A percentile compares a stretch with the other conserved stretches of the same genome.
Evolutionary conservation across 192 early-diverging fungal genomes (phyloP).

Genomic region (Paraglomus brasilianum): DNA sequence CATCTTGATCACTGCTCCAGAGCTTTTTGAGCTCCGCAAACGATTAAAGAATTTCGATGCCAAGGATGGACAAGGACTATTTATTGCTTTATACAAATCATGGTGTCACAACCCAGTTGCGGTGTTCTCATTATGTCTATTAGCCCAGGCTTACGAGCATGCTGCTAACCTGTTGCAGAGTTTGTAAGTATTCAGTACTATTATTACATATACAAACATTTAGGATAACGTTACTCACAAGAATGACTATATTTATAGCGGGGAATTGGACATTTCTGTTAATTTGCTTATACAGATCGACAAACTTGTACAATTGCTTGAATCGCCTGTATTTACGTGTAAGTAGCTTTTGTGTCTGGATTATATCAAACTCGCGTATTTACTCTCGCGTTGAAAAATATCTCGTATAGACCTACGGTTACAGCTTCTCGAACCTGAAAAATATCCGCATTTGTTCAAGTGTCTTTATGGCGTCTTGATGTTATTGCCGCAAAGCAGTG

Average conservation of each 20-base stretch:
- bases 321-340: conserved; percentile 97
- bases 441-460: conserved; percentile 87
- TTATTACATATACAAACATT: not conserved
- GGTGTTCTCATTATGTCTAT: conserved; percentile 87
- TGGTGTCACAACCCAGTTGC: conserved; percentile 98
- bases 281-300: conserved; percentile 94
- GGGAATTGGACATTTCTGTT: conserved; percentile 92
- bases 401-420: conserved; percentile 66
- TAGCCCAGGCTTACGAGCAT: conserved; percentile 97
- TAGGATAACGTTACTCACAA: not conserved
- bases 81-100: conserved; percentile 81
- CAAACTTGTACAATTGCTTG: conserved; percentile 95
- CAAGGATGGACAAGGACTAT: conserved; percentile 78
- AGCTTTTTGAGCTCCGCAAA: conserved; percentile 78
- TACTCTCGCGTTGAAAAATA: not conserved
- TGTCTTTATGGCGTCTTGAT: conserved; percentile 95
- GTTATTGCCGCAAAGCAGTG: conserved; percentile 94
- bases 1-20: conserved; percentile 93
- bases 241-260: conserved; percentile 41
- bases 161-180: conserved; percentile 75
- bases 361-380: not conserved
- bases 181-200: conserved; percentile 55
- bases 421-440: conserved; percentile 89
- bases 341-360: conserved; percentile 19
- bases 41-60: conserved; percentile 75